Evolutionary conservation across 768 basidiomycete genomes (phyloP).

Genomic region (Pulveroboletus sp.): DNA sequence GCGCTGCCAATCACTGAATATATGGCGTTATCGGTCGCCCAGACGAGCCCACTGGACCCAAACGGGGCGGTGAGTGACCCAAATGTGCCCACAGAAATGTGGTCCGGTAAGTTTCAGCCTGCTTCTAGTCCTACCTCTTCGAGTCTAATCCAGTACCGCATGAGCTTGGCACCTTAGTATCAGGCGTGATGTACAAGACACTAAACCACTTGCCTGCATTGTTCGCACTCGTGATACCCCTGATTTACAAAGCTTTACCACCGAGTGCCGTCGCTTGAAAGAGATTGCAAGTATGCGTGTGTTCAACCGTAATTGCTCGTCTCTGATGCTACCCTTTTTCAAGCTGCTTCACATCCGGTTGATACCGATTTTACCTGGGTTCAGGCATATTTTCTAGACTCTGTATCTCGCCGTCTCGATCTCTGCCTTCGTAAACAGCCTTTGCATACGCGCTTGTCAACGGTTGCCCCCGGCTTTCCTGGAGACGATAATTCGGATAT

Average conservation of each 20-base stretch:
- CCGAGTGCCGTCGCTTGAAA: constrained; percentile 58
- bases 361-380: constrained; percentile 20
- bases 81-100: constrained; percentile 31
- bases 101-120: constrained; percentile 36
- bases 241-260: constrained; percentile 43
- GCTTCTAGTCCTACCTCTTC: neutral
- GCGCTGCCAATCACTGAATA: constrained; percentile 51
- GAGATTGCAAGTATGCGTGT: constrained; percentile 43
- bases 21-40: constrained; percentile 57
- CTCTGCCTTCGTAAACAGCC: constrained; percentile 49
- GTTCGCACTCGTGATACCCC: constrained; percentile 44
- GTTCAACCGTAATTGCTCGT: neutral
- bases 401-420: constrained; percentile 34
- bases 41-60: constrained; percentile 43
- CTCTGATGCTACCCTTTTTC: neutral
- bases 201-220: constrained; percentile 41
- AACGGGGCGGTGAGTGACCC: constrained; percentile 18
- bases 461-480: constrained; percentile 57
- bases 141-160: constrained; percentile 1
- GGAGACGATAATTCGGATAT: constrained; percentile 63
- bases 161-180: constrained; percentile 58
- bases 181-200: constrained; percentile 38
- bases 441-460: constrained; percentile 54
- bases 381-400: constrained; percentile 8
- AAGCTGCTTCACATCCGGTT: constrained; percentile 9